Conservation (phyloP, 768 basidiomycete genomes). For the Filobasidium wieringae region DNA sequence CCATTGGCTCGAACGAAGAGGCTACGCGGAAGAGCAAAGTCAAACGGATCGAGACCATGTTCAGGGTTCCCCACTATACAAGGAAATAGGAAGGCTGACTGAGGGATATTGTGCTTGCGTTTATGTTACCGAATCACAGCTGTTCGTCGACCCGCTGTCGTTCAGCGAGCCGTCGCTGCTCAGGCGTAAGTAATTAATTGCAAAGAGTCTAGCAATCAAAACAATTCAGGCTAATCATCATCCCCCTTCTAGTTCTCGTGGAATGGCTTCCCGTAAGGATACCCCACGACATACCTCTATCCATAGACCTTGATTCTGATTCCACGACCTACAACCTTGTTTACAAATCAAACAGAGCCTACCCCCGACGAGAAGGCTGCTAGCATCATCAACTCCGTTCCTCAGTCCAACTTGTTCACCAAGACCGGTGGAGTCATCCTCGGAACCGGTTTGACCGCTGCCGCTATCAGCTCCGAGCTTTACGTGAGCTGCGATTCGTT, state of each 20-base stretch:
- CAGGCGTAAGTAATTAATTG: slow-evolving; percentile 21
- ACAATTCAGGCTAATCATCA: not conserved
- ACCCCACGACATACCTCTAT: not conserved
- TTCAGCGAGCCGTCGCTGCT: slow-evolving; percentile 14
- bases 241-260: slow-evolving; percentile 8
- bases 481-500: slow-evolving; percentile 47
- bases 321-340: not conserved
- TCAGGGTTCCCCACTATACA: not conserved
- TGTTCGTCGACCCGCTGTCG: slow-evolving; percentile 14
- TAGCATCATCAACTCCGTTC: slow-evolving; percentile 76
- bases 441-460: slow-evolving; percentile 73
- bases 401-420: slow-evolving; percentile 65
- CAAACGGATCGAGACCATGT: not conserved
- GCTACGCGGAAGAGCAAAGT: not conserved
- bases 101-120: not conserved
- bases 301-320: not conserved
- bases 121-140: not conserved
- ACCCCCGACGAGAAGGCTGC: slow-evolving; percentile 78
- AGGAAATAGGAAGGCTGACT: not conserved
- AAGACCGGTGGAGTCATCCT: slow-evolving; percentile 90
- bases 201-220: not conserved
- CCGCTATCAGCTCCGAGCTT: slow-evolving; percentile 91
- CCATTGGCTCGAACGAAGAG: not conserved
- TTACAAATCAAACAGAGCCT: slow-evolving; percentile 44
- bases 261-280: slow-evolving; percentile 16